Percentiles rank a stretch among this genome's conserved stretches.
Conservation (phyloP, 2,329 filamentous ascomycete genomes). For the Myriosclerotinia scirpicola region DNA sequence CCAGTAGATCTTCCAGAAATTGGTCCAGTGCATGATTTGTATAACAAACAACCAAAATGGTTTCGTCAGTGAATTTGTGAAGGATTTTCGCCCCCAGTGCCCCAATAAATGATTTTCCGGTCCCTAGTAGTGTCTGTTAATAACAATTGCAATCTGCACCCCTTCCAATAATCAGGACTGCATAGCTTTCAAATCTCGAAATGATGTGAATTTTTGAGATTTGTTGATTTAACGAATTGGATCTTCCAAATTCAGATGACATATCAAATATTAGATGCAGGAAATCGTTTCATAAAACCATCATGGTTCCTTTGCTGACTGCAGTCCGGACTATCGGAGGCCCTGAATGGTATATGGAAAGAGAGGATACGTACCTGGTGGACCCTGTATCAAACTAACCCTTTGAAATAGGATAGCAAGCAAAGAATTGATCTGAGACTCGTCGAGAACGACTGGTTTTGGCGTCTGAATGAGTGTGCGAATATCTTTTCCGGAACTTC, state of each 20-base stretch:
- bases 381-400: slow-evolving; percentile 68
- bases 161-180: not conserved
- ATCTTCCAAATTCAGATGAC: too few relatives aligned
- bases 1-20: slow-evolving; percentile 62
- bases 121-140: slow-evolving; percentile 49
- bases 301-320: not conserved
- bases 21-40: slow-evolving; percentile 69
- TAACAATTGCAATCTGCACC: not conserved
- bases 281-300: not conserved
- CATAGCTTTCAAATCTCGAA: not conserved
- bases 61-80: slow-evolving; percentile 49
- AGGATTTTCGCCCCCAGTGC: slow-evolving; percentile 60
- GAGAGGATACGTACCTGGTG: slow-evolving; percentile 51
- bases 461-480: slow-evolving; percentile 38
- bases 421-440: slow-evolving; percentile 58
- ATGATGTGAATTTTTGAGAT: not conserved
- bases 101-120: slow-evolving; percentile 74
- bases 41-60: slow-evolving; percentile 64
- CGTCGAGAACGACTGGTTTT: slow-evolving; percentile 46
- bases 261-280: not conserved
- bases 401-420: slow-evolving; percentile 52
- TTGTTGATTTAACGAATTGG: too few relatives aligned
- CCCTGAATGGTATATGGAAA: not conserved
- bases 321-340: not conserved
- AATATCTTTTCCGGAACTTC: slow-evolving; percentile 37